These are phyloP conservation scores for Gonium pectorale DNA, from an alignment of 139 green algal genomes.

Conservation along the genomic window DNA sequence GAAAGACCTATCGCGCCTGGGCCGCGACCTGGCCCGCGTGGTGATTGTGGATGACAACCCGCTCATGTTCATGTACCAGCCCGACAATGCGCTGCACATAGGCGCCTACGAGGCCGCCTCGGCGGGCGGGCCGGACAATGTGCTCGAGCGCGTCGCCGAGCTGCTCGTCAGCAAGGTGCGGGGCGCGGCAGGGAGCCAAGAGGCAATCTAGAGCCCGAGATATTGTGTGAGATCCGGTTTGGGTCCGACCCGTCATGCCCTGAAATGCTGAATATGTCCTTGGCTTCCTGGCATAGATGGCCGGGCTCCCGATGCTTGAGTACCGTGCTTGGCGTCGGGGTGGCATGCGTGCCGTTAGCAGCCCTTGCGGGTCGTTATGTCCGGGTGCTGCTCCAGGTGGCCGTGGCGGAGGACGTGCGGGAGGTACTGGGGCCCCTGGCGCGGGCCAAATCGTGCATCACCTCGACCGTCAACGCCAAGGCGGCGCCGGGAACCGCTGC, in stretches of 20 bases:
- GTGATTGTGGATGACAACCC: conserved; percentile 78
- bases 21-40: conserved; percentile 62
- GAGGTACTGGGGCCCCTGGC: conserved; percentile 30
- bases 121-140: conserved; percentile 32
- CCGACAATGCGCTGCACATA: conserved; percentile 80
- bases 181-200: too few relatives aligned
- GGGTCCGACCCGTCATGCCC: too few relatives aligned
- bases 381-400: too few relatives aligned
- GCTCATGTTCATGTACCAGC: conserved; percentile 78
- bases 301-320: too few relatives aligned
- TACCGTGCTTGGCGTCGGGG: too few relatives aligned
- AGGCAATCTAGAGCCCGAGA: too few relatives aligned
- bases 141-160: conserved; percentile 37
- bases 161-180: conserved; percentile 52
- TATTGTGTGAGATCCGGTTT: too few relatives aligned
- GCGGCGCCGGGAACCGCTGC: too few relatives aligned
- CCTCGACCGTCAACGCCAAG: background rate
- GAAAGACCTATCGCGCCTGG: conserved; percentile 84
- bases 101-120: conserved; percentile 60
- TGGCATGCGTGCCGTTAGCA: too few relatives aligned
- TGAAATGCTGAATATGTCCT: too few relatives aligned
- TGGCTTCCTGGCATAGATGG: too few relatives aligned
- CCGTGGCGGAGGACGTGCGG: conserved; percentile 32
- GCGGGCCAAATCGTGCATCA: conserved; percentile 20
- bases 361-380: too few relatives aligned